These are phyloP conservation scores for Bryum argenteum DNA, from an alignment of 225 moss, liverwort and hornwort species.

Conservation along the genomic window DNA sequence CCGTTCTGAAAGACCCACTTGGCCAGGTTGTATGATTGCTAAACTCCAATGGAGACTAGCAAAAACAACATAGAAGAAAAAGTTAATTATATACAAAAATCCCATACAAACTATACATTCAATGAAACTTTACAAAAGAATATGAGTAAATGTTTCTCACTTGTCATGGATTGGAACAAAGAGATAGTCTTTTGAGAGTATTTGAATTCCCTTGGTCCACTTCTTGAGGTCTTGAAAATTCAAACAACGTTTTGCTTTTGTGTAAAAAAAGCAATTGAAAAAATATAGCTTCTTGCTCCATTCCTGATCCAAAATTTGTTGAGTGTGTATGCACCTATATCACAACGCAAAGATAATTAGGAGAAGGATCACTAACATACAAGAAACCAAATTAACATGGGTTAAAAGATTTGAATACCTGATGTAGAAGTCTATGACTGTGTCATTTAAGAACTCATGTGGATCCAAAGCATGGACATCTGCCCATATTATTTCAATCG, in stretches of 20 bases:
- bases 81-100: no score
- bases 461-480: no score
- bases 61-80: neutral
- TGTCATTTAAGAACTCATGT: no score
- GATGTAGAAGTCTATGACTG: no score
- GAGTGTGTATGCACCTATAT: neutral
- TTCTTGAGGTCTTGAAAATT: neutral
- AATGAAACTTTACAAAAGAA: neutral
- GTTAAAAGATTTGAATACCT: no score
- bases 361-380: neutral
- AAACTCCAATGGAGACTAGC: neutral
- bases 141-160: neutral
- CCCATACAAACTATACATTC: neutral
- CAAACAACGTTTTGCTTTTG: neutral
- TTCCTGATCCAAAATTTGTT: neutral
- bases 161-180: no score
- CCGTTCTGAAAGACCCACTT: neutral
- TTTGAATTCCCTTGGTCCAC: neutral
- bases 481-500: no score
- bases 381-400: no score
- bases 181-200: neutral
- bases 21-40: neutral
- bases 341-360: neutral
- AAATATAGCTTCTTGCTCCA: neutral
- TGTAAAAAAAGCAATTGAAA: no score